Base-by-base conservation (phyloP, 257 asterid genomes). In the Ilex asprella region DNA sequence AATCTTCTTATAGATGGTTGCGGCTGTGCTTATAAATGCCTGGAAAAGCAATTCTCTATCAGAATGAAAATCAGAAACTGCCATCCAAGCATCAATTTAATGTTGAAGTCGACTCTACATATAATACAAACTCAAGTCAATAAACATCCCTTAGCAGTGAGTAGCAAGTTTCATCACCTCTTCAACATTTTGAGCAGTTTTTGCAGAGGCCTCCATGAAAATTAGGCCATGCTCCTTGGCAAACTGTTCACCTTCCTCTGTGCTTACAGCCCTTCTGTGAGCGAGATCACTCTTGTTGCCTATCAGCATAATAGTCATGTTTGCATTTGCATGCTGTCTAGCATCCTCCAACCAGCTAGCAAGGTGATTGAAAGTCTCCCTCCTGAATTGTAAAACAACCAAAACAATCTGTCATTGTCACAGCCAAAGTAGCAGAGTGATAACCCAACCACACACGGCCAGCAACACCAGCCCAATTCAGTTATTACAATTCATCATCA, bases 261-360 rank as follows among this genome's bases (percentile, higher is more conserved):
- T 81, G 78, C 91, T 88, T 44, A 88, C 94, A 5, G 91, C 96
- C 70, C 94, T 79, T 74, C 91, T 83, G 71, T 88, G 95, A 16
- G 95, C 76, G 58, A 88, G 70, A 76, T 88, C 96, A 60, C 84
- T 61, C 74, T 88, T 88, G 73, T 86, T 86, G 58, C 95, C 97
- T 39, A 89, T 82, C 70, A 89, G 77, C 88, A 89, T 86, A 73
- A 89, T 81, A 67, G 79, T 72, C 89, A 79, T 81, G 73, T 86
- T 82, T 46, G 82, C 83, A 81, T 81, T 79, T 59, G 89, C 89
- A 49, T 89, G 83, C 72, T 82, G 84, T 70, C 94, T 84, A 35
- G 89, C 89, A 78, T 89, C 97, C 73, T 89, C 91, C 75, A 89
- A 70, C 97, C 97, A 89, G 59, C 83, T 84, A 12, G 81, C 91